Base-by-base conservation (phyloP, 225 moss, liverwort and hornwort species). In the Bryum argenteum region DNA sequence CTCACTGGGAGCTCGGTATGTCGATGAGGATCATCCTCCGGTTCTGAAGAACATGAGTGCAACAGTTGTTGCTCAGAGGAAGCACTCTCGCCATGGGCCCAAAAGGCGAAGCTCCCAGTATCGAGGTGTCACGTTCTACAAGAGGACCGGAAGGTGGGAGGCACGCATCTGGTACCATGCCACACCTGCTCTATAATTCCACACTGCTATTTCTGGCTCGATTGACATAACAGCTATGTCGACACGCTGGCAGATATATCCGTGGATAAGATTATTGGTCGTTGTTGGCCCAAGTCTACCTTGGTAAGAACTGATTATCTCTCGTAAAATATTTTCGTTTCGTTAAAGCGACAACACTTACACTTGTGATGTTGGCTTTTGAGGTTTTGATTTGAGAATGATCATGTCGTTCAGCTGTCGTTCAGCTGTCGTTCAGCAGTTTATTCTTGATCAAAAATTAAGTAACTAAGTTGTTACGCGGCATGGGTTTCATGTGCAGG, bases 121-220 rank as follows among this genome's bases (percentile, higher is more conserved):
- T 40, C 77, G 73, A 8, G 84, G 84, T 0, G 89, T 87, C 13
- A 80, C 84, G 0, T 73, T 59, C 33, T 76, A 87, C 65, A 82
- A 80, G 56, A 67, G 84, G 61, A 82, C 84, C 0, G 65, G 68
- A 20, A 70, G 84, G 12, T 89, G 89, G 86, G 87, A 89, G 72
- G 76, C 89, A 1, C 89, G 87, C 66, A 78, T 89, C 9, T 89
- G 89, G 89, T 89, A 79, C n/a, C 9, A 8, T 4, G 3, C 5
- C 38, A 26, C 20, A 10, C 39, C 6, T 38, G 15, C 18, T 9
- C 7, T 48, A 6, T 15, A n/a, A n/a, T n/a, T n/a, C n/a, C n/a
- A 16, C 17, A n/a, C n/a, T n/a, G n/a, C n/a, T n/a, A 5, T 33
- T 5, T 33, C 7, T 33, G 5, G 33, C 4, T 33, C 33, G 33